Evolutionary conservation across 1,284 basidiomycete species (phyloP), one percentile per base, ranked within the genome.

Genomic region (Cutaneotrichosporon mucoides): DNA sequence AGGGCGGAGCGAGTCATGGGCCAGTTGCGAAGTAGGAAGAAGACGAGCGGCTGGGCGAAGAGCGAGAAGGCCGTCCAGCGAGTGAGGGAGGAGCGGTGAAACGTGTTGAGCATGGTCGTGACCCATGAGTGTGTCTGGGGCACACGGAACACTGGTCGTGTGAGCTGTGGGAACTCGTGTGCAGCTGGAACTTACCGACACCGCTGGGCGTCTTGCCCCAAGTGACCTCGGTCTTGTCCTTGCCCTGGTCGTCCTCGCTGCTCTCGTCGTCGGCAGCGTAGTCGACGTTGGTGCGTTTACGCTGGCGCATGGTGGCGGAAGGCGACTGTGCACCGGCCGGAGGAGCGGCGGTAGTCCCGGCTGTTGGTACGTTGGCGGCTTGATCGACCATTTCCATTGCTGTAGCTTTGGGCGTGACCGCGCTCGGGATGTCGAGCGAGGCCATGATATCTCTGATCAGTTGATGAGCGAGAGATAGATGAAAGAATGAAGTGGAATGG

Each of bases 41-140:
- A 97, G n/a, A 94, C 73, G 24, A 87, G 64, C 56, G 95, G 81
- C 75, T 98, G 95, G 0, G 87, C 68, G 1, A 84, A 85, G 37
- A 99, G 84, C 5, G 92, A 82, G 5, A 83, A 83, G 33, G 98
- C 80, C 62, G 92, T 97, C 62, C 96, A 79, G 16, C 95, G 76
- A 76, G 98, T 95, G 55, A 99, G 81, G 66, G 94, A 89, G 38
- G 92, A 94, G 75, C 97, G 97, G 4, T 90, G 87, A 4, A 85
- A 82, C 3, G 94, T 96, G 72, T 93, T 85, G 73, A 96, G 90
- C 33, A 99, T 83, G 6, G 89, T 88, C 4, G 92, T 92, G 60
- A 99, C 78, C 60, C 98, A 92, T 75, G 96, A 92, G 73, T 96
- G 91, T 0, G 96, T 99, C 46, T 91, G 89, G 8, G 95, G 95